Conservation (phyloP, 345 rosid species). For the Camelina laxa region DNA sequence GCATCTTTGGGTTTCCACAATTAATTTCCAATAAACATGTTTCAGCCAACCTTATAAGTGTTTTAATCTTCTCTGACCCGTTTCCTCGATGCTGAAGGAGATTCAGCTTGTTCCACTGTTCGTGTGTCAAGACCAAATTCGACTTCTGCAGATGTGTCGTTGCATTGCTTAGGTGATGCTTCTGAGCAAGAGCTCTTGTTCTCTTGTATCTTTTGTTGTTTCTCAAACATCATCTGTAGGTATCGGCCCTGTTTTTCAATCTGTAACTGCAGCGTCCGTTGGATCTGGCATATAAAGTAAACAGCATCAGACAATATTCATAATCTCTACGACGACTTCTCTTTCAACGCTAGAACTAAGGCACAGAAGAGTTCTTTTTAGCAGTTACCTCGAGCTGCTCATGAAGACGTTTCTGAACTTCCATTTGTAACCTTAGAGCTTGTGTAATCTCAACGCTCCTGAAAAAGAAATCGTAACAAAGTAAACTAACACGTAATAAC, state of each 20-base stretch:
- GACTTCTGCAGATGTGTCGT: background rate
- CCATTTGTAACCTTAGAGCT: slow-evolving; percentile 91
- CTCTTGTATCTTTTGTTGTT: slow-evolving; percentile 55
- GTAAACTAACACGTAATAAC: background rate
- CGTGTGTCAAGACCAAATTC: background rate
- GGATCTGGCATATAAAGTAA: slow-evolving; percentile 26
- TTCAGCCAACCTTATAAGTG: background rate
- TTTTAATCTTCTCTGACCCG: slow-evolving; percentile 47
- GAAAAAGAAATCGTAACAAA: background rate
- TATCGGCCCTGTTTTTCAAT: slow-evolving; percentile 43
- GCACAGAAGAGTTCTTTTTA: background rate
- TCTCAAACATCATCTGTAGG: slow-evolving; percentile 66
- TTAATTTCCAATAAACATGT: slow-evolving; percentile 21
- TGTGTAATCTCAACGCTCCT: slow-evolving; percentile 59
- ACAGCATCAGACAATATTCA: slow-evolving; percentile 20
- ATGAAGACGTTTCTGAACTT: slow-evolving; percentile 93
- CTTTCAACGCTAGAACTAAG: background rate
- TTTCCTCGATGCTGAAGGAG: slow-evolving; percentile 41
- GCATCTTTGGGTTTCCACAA: slow-evolving; percentile 10
- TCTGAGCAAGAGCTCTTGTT: slow-evolving; percentile 47
- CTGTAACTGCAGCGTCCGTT: slow-evolving; percentile 44
- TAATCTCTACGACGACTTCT: background rate
- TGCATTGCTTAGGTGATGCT: slow-evolving; percentile 35
- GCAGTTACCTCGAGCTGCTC: slow-evolving; percentile 86
- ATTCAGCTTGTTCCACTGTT: slow-evolving; percentile 11